Evolutionary conservation across 306 rosid genomes (phyloP), one percentile per base, ranked within the genome.

Genomic region (Cucurbita ficifolia): DNA sequence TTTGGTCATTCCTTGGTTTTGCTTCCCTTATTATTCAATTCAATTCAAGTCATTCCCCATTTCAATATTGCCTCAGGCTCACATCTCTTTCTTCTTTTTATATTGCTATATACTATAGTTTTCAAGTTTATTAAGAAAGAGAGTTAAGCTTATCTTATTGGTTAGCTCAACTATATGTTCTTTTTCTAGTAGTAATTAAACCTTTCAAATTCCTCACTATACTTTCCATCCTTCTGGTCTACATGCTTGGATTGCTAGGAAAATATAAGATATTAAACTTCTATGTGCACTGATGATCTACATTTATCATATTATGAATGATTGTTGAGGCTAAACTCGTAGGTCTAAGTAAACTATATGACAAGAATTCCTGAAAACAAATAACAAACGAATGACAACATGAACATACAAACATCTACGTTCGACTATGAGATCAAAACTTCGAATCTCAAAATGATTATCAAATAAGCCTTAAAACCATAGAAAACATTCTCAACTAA

Each of bases 1-100:
- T 67, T 42, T 45, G 45, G 54, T 69, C 73, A 45, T 8, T 68
- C 36, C 73, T 70, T 70, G 57, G 74, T 70, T 70, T 70, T 70
- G 43, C 45, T 70, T 49, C 74, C 57, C n/a, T 0, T 45, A 36
- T 21, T 65, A 65, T 65, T 65, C 29, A n/a, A 65, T 58, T 59
- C 65, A 11, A 58, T 29, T 21, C 55, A 17, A 12, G 12, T 16
- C 56, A 8, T n/a, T 53, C 24, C 57, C 59, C 58, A 7, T 8
- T 54, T 54, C 59, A 52, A 52, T n/a, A 52, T 10, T 51, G 55
- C 9, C 17, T 51, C 8, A 50, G 12, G 13, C 14, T 45, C 14
- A 2, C 3, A 5, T 5, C 6, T 17, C 18, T 51, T 17, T 51
- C 18, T 51, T 51, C 19, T 51, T 16, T 51, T 51, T 51, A 51